Base-by-base conservation (phyloP, 1,284 basidiomycete species). In the Volvariella volvacea region DNA sequence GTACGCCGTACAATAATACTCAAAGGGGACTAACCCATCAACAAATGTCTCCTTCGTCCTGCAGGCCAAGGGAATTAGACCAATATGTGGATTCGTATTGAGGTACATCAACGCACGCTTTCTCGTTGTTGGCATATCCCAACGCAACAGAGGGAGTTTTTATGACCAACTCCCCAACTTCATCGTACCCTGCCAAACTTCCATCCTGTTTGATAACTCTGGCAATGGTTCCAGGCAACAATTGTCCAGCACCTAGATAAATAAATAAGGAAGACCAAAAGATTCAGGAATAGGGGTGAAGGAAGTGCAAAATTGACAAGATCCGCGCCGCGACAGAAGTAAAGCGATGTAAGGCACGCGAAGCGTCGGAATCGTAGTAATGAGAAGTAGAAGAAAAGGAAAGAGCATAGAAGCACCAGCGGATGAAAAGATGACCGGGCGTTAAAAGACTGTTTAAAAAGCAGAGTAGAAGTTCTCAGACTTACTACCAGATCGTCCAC, bases 51-150 rank as follows among this genome's bases (percentile, higher is more conserved):
- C 75, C 45, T 62, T 68, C 1, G 76, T 76, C 31, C 76, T 79
- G 40, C 15, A 36, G 8, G n/a, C 6, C n/a, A 36, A 8, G 7
- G 19, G n/a, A 36, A 36, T 20, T 20, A 36, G n/a, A n/a, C 8
- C 15, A 16, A 36, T 36, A 36, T 6, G 34, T 7, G 34, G 15
- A 6, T 7, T 6, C 14, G 6, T 6, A 87, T 74, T 39, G 71
- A 64, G 1, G 74, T 73, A 17, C 75, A 59, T 0, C 83, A 83
- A 70, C 79, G 59, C 51, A 84, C 82, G 80, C 80, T 51, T 70
- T 47, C 22, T 65, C 60, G 49, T 83, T 73, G 36, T 76, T 64
- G 46, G 66, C 64, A 54, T 84, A 84, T 2, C 75, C 68, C 22
- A 79, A 57, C 3, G 78, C 71, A 4, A 66, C 59, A 6, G 74